Conservation (phyloP, 2,329 filamentous ascomycete species). For the Diaporthe amygdali region DNA sequence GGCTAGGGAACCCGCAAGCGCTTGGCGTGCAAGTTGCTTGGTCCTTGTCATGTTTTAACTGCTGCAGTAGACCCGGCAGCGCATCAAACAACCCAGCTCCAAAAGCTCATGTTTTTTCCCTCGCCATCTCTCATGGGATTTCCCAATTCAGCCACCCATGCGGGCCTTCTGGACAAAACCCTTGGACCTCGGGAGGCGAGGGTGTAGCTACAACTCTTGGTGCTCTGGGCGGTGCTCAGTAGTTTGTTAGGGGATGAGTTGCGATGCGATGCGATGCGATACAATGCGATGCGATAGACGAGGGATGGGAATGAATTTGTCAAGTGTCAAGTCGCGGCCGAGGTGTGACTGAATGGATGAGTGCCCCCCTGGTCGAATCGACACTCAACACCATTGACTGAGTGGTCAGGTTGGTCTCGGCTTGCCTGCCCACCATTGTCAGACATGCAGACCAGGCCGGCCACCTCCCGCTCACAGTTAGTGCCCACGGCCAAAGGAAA, state of each 20-base stretch:
- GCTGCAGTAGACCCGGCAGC: constrained; percentile 2
- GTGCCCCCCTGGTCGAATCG: not conserved
- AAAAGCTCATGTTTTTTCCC: not conserved
- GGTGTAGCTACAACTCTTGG: not conserved
- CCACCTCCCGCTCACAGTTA: constrained; percentile 10
- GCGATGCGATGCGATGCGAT: not conserved
- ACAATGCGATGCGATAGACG: not conserved
- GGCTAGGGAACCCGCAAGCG: not conserved
- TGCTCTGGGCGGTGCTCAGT: not conserved
- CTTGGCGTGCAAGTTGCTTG: constrained; percentile 1
- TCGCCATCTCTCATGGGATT: constrained; percentile 5
- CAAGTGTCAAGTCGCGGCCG: constrained; percentile 5
- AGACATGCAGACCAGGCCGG: constrained; percentile 11
- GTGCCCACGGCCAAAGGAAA: constrained; percentile 4
- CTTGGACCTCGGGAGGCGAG: not conserved
- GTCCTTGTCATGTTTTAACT: constrained; percentile 7
- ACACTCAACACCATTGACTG: not conserved
- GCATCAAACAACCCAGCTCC: constrained; percentile 11
- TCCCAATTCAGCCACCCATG: constrained; percentile 1
- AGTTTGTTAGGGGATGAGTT: not conserved
- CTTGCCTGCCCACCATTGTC: not conserved
- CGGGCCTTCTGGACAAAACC: not conserved
- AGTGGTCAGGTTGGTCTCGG: not conserved
- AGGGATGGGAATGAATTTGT: not conserved
- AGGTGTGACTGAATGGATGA: constrained; percentile 2